Percentiles rank a stretch among this genome's conserved stretches.
phyloP scores from a whole-genome alignment of 176 grass and related monocot genomes.

The Ensete glaucum region DNA sequence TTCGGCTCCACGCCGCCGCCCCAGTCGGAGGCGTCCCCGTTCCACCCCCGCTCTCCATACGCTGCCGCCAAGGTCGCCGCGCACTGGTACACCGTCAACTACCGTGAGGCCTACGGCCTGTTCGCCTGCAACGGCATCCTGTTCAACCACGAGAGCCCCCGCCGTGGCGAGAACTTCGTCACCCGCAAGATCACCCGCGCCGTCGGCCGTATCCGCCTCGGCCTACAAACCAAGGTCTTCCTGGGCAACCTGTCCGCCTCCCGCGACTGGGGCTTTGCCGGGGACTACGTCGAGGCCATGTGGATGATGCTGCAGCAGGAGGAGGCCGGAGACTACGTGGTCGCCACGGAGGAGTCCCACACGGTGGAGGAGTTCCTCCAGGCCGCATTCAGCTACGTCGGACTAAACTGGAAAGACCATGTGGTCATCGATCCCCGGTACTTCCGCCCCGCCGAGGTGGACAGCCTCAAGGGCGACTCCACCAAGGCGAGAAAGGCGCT shows the following conservation, averaged over 20 bases:
- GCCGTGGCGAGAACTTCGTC: constrained; percentile 97
- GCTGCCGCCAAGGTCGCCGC: constrained; percentile 95
- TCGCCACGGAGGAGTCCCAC: constrained; percentile 83
- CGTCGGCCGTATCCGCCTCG: constrained; percentile 76
- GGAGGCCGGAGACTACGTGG: constrained; percentile 63
- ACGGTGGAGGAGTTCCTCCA: constrained; percentile 82
- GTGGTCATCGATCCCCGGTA: constrained; percentile 90
- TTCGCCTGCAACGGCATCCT: constrained; percentile 96
- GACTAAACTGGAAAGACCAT: constrained; percentile 87
- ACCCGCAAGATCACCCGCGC: constrained; percentile 99
- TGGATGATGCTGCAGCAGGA: constrained; percentile 99
- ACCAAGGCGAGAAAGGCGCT: constrained; percentile 60
- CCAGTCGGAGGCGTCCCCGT: constrained; percentile 59
- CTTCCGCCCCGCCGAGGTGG: constrained; percentile 84
- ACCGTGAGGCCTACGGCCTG: constrained; percentile 84
- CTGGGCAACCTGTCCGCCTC: constrained; percentile 79
- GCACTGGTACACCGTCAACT: constrained; percentile 99
- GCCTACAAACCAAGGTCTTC: constrained; percentile 96
- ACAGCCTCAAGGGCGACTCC: constrained; percentile 75
- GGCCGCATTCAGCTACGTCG: constrained; percentile 61
- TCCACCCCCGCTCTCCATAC: constrained; percentile 92
- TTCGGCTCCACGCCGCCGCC: constrained; percentile 94
- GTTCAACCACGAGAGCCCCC: constrained; percentile 97
- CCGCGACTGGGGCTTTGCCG: constrained; percentile 89
- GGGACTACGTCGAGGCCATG: constrained; percentile 97